phyloP scores from a whole-genome alignment of 148 eudicot species.

The Amaranthus palmeri region DNA sequence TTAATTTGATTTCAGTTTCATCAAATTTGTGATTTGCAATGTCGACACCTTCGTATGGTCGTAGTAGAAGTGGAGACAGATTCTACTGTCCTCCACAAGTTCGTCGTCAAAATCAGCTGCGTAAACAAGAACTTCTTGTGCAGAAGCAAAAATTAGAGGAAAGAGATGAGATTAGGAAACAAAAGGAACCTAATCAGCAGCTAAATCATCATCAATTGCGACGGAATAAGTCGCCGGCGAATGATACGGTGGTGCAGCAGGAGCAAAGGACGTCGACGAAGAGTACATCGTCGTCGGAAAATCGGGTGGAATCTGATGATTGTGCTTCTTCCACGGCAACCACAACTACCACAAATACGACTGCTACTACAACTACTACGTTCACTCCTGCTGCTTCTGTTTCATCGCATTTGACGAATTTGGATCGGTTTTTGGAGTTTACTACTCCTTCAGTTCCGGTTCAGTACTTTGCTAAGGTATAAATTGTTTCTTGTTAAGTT shows the following conservation, averaged over 20 bases:
- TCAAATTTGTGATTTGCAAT: background rate
- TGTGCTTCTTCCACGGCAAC: slow-evolving; percentile 29
- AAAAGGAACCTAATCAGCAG: background rate
- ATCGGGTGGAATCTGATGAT: slow-evolving; percentile 36
- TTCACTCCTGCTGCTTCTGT: slow-evolving; percentile 20
- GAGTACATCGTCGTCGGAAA: slow-evolving; percentile 24
- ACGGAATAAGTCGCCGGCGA: slow-evolving; percentile 3
- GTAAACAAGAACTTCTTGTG: slow-evolving; percentile 11
- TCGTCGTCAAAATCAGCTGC: slow-evolving; percentile 48
- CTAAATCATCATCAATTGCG: too few relatives aligned
- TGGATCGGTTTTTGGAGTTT: slow-evolving; percentile 78
- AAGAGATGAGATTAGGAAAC: slow-evolving; percentile 16
- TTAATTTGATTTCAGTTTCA: too few relatives aligned
- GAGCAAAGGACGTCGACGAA: background rate
- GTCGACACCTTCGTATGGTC: slow-evolving; percentile 43
- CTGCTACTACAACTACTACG: slow-evolving; percentile 8
- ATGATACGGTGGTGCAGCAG: background rate
- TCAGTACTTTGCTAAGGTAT: slow-evolving; percentile 69
- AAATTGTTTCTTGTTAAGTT: too few relatives aligned
- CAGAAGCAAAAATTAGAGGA: slow-evolving; percentile 23
- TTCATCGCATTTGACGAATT: slow-evolving; percentile 41
- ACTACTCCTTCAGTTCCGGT: slow-evolving; percentile 73
- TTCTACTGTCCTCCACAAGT: slow-evolving; percentile 73
- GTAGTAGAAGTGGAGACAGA: slow-evolving; percentile 52
- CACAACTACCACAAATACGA: too few relatives aligned